These are phyloP conservation scores for bread wheat (Triticum aestivum) DNA, from an alignment of 176 grass and related monocot species.

Conservation along the genomic window IWGSC_CS_RefSeq_v2.1 NC_057794.1:513094809-513095308, in stretches of 20 bases:
- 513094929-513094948: neutral
- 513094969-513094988: neutral
- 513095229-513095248: too few relatives aligned
- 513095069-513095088: neutral
- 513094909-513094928: neutral
- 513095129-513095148: neutral
- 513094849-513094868: conserved; percentile 3
- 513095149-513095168: neutral
- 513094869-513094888: neutral
- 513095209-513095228: neutral
- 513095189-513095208: neutral
- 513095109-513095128: neutral
- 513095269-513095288: too few relatives aligned
- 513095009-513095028: neutral
- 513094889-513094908: neutral
- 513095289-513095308: neutral
- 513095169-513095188: neutral
- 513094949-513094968: neutral
- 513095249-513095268: too few relatives aligned
- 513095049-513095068: neutral
- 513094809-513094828: neutral
- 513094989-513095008: neutral
- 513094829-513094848: neutral
- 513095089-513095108: neutral
- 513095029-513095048: neutral